phyloP scores from a whole-genome alignment of 192 early-diverging fungal species.

The Coemansia asiatica region DNA sequence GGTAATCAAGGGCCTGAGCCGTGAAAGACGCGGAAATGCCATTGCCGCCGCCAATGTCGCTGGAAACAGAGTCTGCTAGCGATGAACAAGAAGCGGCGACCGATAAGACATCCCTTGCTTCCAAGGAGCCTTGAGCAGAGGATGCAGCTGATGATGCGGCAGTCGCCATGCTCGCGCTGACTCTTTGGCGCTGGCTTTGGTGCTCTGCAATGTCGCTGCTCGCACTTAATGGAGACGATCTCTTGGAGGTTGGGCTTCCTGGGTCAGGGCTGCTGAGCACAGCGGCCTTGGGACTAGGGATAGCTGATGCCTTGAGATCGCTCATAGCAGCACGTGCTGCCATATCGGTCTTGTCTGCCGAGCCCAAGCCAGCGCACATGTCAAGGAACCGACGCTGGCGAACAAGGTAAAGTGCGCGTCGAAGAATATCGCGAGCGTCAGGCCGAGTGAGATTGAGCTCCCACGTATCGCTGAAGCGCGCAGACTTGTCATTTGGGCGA shows the following conservation, averaged over 20 bases:
- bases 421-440: constrained; percentile 64
- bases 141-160: neutral
- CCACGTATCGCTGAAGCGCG: constrained; percentile 56
- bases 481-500: constrained; percentile 43
- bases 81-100: neutral
- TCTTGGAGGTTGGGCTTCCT: constrained; percentile 10
- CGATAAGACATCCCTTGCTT: neutral
- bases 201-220: constrained; percentile 5
- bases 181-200: constrained; percentile 22
- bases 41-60: neutral
- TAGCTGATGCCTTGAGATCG: constrained; percentile 41
- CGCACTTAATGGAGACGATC: constrained; percentile 8
- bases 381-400: constrained; percentile 82
- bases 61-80: neutral
- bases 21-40: neutral
- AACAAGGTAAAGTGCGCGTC: constrained; percentile 71
- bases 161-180: neutral
- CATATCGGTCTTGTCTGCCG: neutral
- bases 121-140: neutral
- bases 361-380: constrained; percentile 58
- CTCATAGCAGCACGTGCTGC: neutral
- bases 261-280: constrained; percentile 13
- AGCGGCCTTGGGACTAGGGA: constrained; percentile 44
- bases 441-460: constrained; percentile 51
- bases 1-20: constrained; percentile 68